Evolutionary conservation across 2,329 filamentous ascomycete species (phyloP).

Genomic region (Alternaria brassicae): DNA sequence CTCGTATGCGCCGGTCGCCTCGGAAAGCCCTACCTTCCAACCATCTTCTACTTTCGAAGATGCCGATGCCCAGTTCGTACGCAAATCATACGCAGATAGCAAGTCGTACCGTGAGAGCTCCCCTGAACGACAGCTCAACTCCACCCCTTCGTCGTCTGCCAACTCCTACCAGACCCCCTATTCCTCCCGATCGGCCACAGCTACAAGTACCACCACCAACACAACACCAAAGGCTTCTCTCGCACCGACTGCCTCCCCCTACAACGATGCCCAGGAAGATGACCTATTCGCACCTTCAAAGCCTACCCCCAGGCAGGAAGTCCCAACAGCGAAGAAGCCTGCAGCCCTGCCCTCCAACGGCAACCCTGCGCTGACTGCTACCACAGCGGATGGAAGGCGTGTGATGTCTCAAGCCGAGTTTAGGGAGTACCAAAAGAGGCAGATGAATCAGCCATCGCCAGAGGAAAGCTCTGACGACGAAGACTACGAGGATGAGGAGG

Average conservation of each 20-base stretch:
- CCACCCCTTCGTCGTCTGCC: constrained; percentile 40
- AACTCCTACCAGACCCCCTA: constrained; percentile 44
- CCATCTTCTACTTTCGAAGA: constrained; percentile 37
- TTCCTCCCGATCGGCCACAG: constrained; percentile 38
- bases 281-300: constrained; percentile 39
- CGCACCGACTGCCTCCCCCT: constrained; percentile 24
- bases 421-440: constrained; percentile 38
- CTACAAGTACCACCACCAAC: constrained; percentile 37
- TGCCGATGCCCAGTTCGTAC: constrained; percentile 36
- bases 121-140: constrained; percentile 34
- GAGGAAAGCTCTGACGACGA: constrained; percentile 43
- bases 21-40: constrained; percentile 41
- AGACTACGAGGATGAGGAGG: constrained; percentile 50
- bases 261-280: constrained; percentile 38
- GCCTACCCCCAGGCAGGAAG: constrained; percentile 14
- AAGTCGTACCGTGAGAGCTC: constrained; percentile 31
- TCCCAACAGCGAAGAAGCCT: constrained; percentile 9
- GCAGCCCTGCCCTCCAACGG: constrained; percentile 18
- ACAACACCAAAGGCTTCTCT: constrained; percentile 41
- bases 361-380: constrained; percentile 18
- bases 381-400: constrained; percentile 25
- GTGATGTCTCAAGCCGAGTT: constrained; percentile 48
- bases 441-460: constrained; percentile 32
- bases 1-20: constrained; percentile 44
- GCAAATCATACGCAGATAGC: constrained; percentile 36